These are phyloP conservation scores for Hypericum androsaemum DNA, from an alignment of 345 rosid genomes.

Conservation along the genomic window DNA sequence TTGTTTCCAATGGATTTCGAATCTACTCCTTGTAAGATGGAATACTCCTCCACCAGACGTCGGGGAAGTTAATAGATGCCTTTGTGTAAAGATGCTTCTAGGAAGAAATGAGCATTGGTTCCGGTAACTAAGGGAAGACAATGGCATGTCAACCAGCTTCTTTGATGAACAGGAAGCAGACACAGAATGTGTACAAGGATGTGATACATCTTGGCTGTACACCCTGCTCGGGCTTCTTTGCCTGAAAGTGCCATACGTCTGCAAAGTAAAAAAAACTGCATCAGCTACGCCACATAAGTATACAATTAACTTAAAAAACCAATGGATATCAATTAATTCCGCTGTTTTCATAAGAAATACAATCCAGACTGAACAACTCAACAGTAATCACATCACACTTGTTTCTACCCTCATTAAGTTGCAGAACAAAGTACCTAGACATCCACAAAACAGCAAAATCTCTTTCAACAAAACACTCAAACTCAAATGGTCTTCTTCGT, in stretches of 20 bases:
- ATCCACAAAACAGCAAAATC: too few species aligned
- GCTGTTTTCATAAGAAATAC: too few species aligned
- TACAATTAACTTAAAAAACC: too few species aligned
- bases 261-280: constrained; percentile 19
- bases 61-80: constrained; percentile 20
- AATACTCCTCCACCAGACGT: constrained; percentile 23
- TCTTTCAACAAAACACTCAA: too few species aligned
- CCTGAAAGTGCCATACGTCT: constrained; percentile 43
- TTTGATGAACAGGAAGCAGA: constrained; percentile 12
- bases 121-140: constrained; percentile 19
- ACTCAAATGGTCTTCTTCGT: too few species aligned
- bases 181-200: constrained; percentile 26
- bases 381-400: too few species aligned
- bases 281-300: background rate
- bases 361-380: too few species aligned
- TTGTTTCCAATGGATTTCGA: constrained; percentile 20
- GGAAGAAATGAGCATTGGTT: constrained; percentile 25
- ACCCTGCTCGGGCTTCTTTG: constrained; percentile 23
- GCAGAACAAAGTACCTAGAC: too few species aligned
- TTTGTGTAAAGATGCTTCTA: constrained; percentile 21
- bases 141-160: constrained; percentile 15
- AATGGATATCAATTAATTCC: too few species aligned
- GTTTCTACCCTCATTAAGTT: too few species aligned
- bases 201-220: constrained; percentile 16
- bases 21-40: constrained; percentile 24